Base-by-base conservation (phyloP, 2,329 filamentous ascomycete species). In the Ascochyta koolunga region DNA sequence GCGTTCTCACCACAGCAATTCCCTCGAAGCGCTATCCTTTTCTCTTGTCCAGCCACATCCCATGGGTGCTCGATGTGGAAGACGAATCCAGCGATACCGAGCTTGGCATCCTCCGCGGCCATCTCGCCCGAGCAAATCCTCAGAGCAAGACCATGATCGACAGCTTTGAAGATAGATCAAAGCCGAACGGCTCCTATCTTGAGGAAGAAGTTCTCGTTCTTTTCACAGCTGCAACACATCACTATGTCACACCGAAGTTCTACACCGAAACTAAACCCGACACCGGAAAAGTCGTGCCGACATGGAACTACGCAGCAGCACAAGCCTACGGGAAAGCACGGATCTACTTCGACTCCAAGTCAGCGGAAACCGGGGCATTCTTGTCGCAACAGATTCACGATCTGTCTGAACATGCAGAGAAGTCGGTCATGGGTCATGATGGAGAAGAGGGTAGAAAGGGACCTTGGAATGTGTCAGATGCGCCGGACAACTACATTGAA, bases 291-390 rank as follows among this genome's bases (percentile, higher is more conserved):
- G 86, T 89, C 0, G 87, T 88, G 5, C 86, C 86, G 0, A 90
- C 87, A 0, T 89, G 87, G 87, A 86, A 90, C 69, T 90, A 89
- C 62, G 78, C 84, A 0, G 85, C 86, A 0, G 86, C 81, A 0
- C 85, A 89, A 70, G 84, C 78, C 0, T 89, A 89, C 60, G 87
- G 87, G 1, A 78, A 70, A 1, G 82, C 83, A 1, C 82, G 57
- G 0, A 71, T 89, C 4, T 81, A 87, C 6, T 80, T 74, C 51
- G 82, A 88, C 50, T 64, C 79, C 5, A 77, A 77, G 39, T 67
- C 78, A 0, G 62, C 73, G 0, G 77, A 79, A 19, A 83, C 83
- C 0, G 64, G 67, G 0, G 54, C 58, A 0, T 88, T 83, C 49
- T 68, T 89, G 9, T 56, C 70, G 0, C 73, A 66, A 39, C 84